Evolutionary conservation across 139 green algal species (phyloP).

Genomic region (Picochlorum costavermella): DNA sequence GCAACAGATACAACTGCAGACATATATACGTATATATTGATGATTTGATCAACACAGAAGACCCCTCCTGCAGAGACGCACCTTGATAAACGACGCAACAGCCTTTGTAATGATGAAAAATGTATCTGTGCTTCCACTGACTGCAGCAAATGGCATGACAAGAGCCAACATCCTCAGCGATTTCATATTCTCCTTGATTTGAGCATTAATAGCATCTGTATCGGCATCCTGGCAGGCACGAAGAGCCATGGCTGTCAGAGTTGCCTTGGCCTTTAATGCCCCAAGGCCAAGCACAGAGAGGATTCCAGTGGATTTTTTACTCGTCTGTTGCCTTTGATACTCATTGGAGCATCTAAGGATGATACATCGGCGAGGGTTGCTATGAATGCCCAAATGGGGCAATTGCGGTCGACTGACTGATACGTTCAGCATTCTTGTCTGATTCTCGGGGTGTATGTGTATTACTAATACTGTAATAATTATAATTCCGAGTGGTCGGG

Average conservation of each 20-base stretch:
- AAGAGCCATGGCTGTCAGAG: slow-evolving; percentile 1
- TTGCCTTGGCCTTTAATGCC: background rate
- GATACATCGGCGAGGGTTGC: background rate
- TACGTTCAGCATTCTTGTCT: no score
- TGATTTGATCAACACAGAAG: background rate
- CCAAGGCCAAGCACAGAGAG: background rate
- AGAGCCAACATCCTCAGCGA: slow-evolving; percentile 28
- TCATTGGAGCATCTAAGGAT: background rate
- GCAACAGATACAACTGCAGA: slow-evolving; percentile 84
- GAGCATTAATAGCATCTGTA: slow-evolving; percentile 16
- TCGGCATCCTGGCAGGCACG: slow-evolving; percentile 4
- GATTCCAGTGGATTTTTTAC: no score
- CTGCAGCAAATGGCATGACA: slow-evolving; percentile 45
- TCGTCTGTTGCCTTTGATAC: background rate
- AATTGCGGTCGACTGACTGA: no score
- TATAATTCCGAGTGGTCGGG: background rate
- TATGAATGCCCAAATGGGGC: no score
- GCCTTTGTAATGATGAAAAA: slow-evolving; percentile 43
- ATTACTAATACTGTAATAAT: background rate
- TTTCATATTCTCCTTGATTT: slow-evolving; percentile 27
- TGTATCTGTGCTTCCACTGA: slow-evolving; percentile 17
- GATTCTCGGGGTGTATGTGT: no score
- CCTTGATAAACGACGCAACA: slow-evolving; percentile 48
- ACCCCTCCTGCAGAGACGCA: background rate
- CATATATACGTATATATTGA: background rate